Evolutionary conservation across 768 basidiomycete genomes (phyloP).

Genomic region (Tremella fuciformis): DNA sequence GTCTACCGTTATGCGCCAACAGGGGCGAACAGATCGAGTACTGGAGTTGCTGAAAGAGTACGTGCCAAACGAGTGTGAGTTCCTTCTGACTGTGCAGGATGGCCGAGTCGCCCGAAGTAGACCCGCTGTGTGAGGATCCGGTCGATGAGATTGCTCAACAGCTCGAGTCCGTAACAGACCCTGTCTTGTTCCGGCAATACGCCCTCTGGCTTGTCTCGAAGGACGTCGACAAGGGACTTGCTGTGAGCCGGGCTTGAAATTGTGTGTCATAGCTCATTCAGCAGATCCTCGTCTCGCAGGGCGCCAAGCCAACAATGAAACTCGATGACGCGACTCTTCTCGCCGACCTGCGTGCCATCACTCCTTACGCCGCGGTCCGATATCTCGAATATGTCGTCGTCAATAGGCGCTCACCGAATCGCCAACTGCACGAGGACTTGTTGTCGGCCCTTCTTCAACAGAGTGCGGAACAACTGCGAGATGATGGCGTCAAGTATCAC

Average conservation of each 20-base stretch:
- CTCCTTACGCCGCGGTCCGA: constrained; percentile 62
- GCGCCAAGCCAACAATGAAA: constrained; percentile 61
- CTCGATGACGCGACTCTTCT: constrained; percentile 64
- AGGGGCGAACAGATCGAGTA: constrained; percentile 62
- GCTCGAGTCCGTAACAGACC: constrained; percentile 62
- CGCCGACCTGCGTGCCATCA: constrained; percentile 61
- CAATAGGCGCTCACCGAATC: constrained; percentile 64
- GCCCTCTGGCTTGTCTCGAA: constrained; percentile 73
- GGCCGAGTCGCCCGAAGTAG: constrained; percentile 60
- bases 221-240: constrained; percentile 68
- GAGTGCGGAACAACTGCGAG: constrained; percentile 33
- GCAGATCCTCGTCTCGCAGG: constrained; percentile 64
- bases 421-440: constrained; percentile 66
- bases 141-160: constrained; percentile 61
- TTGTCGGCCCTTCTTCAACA: constrained; percentile 58
- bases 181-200: constrained; percentile 67
- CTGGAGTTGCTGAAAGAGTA: constrained; percentile 63
- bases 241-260: constrained; percentile 55
- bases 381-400: constrained; percentile 81
- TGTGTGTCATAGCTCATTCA: background rate
- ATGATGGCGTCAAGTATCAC: constrained; percentile 58
- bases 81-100: constrained; percentile 55
- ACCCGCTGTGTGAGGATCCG: constrained; percentile 65
- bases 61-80: constrained; percentile 55
- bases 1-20: constrained; percentile 62